These are phyloP conservation scores for Paralagenidium karlingii DNA, from an alignment of 352 stramenopile species.

Conservation along the genomic window DNA sequence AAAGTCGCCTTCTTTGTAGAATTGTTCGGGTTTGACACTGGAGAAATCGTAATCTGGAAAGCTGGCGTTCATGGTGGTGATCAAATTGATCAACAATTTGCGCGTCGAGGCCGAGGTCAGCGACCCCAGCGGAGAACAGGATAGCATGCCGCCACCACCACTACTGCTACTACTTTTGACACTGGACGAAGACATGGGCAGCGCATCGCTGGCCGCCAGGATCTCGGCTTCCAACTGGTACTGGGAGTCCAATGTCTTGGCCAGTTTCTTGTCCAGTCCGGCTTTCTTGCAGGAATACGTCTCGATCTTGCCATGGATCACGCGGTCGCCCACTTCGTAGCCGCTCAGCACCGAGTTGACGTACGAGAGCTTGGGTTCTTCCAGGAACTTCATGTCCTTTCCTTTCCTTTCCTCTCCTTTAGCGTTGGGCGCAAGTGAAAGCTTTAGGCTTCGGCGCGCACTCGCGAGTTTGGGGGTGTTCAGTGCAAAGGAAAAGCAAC, in stretches of 20 bases:
- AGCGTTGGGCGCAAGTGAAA: too few species aligned
- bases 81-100: constrained; percentile 88
- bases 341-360: constrained; percentile 81
- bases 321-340: constrained; percentile 79
- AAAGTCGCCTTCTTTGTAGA: constrained; percentile 79
- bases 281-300: constrained; percentile 90
- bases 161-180: not conserved
- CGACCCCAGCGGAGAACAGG: constrained; percentile 65
- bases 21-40: constrained; percentile 80
- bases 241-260: constrained; percentile 79
- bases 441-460: too few species aligned
- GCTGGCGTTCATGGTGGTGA: constrained; percentile 90
- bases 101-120: constrained; percentile 64
- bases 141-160: too few species aligned
- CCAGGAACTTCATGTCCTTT: constrained; percentile 86
- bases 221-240: constrained; percentile 67
- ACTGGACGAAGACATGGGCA: not conserved
- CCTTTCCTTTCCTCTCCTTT: too few species aligned
- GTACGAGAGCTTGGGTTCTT: constrained; percentile 83
- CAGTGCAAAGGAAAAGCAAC: too few species aligned
- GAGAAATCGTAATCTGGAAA: constrained; percentile 92
- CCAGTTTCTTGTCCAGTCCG: constrained; percentile 85
- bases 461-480: too few species aligned
- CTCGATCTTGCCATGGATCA: constrained; percentile 81
- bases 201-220: constrained; percentile 16